Percentiles rank a stretch among this genome's conserved stretches.
Conservation (phyloP, 306 rosid genomes). For the Quercus variabilis region DNA sequence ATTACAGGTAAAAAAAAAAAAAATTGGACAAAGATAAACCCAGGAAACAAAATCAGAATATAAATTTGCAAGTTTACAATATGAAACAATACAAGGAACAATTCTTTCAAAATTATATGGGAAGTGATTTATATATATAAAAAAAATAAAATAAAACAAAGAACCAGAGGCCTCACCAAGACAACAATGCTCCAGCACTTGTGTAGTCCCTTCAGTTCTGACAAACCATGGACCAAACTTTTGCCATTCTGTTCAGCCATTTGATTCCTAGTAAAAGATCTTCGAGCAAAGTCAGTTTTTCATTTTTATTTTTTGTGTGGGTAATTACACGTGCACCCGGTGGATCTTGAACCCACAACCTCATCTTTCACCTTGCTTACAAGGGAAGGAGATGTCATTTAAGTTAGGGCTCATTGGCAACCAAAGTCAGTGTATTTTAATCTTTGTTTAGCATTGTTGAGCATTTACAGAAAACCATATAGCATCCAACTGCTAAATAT, state of each 20-base stretch:
- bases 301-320: too few relatives aligned
- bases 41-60: not conserved
- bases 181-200: slow-evolving; percentile 71
- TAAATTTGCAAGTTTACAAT: not conserved
- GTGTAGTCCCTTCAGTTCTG: slow-evolving; percentile 46
- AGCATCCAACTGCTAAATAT: not conserved
- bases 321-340: not conserved
- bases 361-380: too few relatives aligned
- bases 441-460: slow-evolving; percentile 15
- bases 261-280: slow-evolving; percentile 50
- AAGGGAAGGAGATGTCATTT: too few relatives aligned
- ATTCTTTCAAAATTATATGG: not conserved
- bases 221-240: slow-evolving; percentile 49
- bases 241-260: slow-evolving; percentile 41
- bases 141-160: not conserved
- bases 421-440: not conserved
- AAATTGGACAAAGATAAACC: not conserved
- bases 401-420: not conserved
- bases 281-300: slow-evolving; percentile 4
- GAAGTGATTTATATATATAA: not conserved
- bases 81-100: not conserved
- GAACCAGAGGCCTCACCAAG: slow-evolving; percentile 46
- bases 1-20: not conserved
- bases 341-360: too few relatives aligned
- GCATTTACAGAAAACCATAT: not conserved